Percentiles rank a stretch among this genome's conserved stretches.
Conservation (phyloP, 2,329 filamentous ascomycete genomes). For the Diaporthe vaccinii region DNA sequence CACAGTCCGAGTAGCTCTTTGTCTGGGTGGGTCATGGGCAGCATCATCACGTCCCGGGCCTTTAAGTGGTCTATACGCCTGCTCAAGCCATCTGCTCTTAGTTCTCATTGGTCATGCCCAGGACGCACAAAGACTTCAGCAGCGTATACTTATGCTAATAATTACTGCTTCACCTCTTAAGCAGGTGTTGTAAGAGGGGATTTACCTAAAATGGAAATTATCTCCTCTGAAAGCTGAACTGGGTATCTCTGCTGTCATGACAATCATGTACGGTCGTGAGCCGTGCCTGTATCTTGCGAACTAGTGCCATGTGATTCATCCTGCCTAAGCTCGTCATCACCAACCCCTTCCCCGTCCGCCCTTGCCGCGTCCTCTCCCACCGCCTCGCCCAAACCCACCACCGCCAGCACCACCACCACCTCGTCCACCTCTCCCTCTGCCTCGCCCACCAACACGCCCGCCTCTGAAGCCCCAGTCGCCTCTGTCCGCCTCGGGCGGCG, state of each 20-base stretch:
- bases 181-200: no score
- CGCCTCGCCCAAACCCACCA: constrained; percentile 49
- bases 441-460: constrained; percentile 47
- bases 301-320: background rate
- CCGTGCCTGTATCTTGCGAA: constrained; percentile 30
- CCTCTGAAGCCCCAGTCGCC: constrained; percentile 41
- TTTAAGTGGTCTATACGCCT: no score
- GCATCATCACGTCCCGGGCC: no score
- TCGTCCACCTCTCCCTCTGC: constrained; percentile 52
- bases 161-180: no score
- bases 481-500: constrained; percentile 57
- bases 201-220: no score
- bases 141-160: no score
- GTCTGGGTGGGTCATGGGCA: no score
- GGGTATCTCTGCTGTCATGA: constrained; percentile 20
- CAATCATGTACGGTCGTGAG: constrained; percentile 38
- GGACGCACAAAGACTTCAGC: no score
- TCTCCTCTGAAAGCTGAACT: no score
- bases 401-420: constrained; percentile 54
- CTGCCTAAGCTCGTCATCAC: constrained; percentile 47
- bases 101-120: no score
- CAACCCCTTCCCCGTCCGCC: constrained; percentile 56
- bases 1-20: no score
- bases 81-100: no score
- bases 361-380: constrained; percentile 53